Evolutionary conservation across 345 rosid genomes (phyloP), one percentile per base, ranked within the genome.

Genomic region (Alliaria petiolata): DNA sequence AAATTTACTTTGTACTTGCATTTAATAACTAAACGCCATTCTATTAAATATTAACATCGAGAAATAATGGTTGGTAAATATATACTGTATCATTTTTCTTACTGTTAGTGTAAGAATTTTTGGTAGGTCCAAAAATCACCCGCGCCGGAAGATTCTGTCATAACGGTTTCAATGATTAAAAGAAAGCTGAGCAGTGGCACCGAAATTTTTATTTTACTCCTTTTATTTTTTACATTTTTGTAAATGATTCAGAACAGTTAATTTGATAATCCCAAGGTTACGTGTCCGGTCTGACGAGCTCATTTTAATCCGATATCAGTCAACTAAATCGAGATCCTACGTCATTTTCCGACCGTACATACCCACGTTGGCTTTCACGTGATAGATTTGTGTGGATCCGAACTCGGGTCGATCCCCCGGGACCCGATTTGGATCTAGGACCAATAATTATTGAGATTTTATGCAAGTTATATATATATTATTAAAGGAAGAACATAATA

Each of bases 341-440:
- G 61, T 70, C 75, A 49, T 61, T 70, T 70, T 39, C 67, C 51
- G 68, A 70, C 40, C 67, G 31, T 70, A 61, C 67, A 33, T 50
- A 70, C 52, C 36, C 69, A 71, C 62, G 33, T 51, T 31, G 16
- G 26, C 31, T 31, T 35, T 72, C 63, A 72, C 47, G 76, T 72
- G 70, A 72, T 7, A 16, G 1, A 53, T 31, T 22, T 39, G 43
- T 22, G 56, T 51, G 62, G 51, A 61, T 62, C 36, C 20, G 3
- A 44, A 30, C 58, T 61, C 61, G 50, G 54, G 14, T 71, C 20
- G 16, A 59, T 25, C 39, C 20, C 43, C 6, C 31, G 40, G 62
- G 62, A 31, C 76, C 62, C 47, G 45, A 13, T 40, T 62, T 52
- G 9, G 38, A 52, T 31, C 6, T 31, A 42, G 3, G 14, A 61